These are phyloP conservation scores for Candida gorgasii DNA, from an alignment of 805 yeast species.

Conservation along the genomic window DNA sequence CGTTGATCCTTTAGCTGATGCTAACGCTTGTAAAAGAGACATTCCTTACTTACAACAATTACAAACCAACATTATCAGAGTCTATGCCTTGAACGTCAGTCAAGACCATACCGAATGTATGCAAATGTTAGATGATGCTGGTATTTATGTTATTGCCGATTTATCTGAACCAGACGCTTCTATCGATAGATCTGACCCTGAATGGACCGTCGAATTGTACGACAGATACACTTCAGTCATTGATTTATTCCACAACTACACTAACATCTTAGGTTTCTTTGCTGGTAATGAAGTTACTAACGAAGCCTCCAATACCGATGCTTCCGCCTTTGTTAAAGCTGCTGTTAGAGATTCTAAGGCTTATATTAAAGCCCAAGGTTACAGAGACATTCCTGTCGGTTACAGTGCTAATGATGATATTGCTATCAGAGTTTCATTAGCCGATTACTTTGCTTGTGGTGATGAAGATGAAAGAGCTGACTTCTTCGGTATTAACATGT, in stretches of 20 bases:
- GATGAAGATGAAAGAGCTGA: constrained; percentile 63
- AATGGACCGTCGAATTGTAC: constrained; percentile 63
- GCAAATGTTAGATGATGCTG: constrained; percentile 69
- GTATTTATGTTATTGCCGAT: constrained; percentile 90
- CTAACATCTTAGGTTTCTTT: constrained; percentile 77
- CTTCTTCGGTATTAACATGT: constrained; percentile 87
- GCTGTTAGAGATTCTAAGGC: constrained; percentile 76
- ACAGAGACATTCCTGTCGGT: constrained; percentile 76
- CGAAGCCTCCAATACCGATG: constrained; percentile 61
- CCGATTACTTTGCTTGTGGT: constrained; percentile 80
- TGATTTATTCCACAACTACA: constrained; percentile 66
- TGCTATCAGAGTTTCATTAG: constrained; percentile 62
- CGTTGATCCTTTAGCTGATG: constrained; percentile 72
- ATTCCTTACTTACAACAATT: constrained; percentile 65
- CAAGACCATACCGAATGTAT: constrained; percentile 70
- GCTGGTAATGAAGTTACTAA: constrained; percentile 87
- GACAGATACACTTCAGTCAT: constrained; percentile 70
- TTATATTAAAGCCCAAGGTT: constrained; percentile 59
- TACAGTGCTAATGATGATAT: constrained; percentile 79
- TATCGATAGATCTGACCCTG: constrained; percentile 61
- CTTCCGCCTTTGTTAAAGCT: constrained; percentile 82
- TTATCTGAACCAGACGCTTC: constrained; percentile 70
- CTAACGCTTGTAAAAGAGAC: constrained; percentile 64
- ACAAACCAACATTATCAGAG: constrained; percentile 71
- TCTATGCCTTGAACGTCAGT: constrained; percentile 68